A percentile compares a stretch with the other conserved stretches of the same genome.
These are phyloP conservation scores for Dipteronia sinensis DNA, from an alignment of 345 rosid genomes.

Conservation along the genomic window DNA sequence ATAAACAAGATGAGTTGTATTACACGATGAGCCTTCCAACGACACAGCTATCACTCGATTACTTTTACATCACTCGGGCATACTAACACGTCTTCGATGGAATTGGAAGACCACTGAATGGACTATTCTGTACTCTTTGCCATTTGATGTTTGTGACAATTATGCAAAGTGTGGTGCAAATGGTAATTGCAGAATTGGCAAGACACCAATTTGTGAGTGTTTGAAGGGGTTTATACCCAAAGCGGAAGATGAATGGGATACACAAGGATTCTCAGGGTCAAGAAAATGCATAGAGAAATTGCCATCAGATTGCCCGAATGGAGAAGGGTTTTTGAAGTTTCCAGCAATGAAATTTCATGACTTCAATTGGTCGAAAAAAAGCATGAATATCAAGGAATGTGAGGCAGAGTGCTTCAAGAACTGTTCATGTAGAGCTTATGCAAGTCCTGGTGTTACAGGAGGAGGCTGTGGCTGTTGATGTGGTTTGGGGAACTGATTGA, in stretches of 20 bases:
- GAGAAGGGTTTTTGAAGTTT: conserved; percentile 20
- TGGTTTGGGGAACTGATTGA: too few species aligned
- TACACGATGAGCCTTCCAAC: conserved; percentile 14
- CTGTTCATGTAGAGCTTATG: conserved; percentile 24
- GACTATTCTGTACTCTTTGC: conserved; percentile 5
- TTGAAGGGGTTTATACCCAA: conserved; percentile 22
- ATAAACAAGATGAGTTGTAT: too few species aligned
- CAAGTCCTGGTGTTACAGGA: too few species aligned
- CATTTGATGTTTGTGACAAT: conserved; percentile 30
- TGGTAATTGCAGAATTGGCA: conserved; percentile 8
- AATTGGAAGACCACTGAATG: background rate
- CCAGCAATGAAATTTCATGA: conserved; percentile 26
- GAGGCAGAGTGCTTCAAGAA: conserved; percentile 24
- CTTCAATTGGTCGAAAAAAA: too few species aligned
- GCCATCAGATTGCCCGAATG: background rate
- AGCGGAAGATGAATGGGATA: conserved; percentile 8
- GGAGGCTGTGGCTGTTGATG: conserved; percentile 8
- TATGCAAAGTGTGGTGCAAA: conserved; percentile 33
- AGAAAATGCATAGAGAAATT: too few species aligned
- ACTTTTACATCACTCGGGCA: conserved; percentile 14
- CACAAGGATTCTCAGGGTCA: too few species aligned
- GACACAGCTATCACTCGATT: conserved; percentile 21
- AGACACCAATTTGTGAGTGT: conserved; percentile 5
- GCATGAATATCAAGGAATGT: too few species aligned
- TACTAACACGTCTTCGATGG: conserved; percentile 26